Base-by-base conservation (phyloP, 2,329 filamentous ascomycete species). In the Xylariomycetidae sp. region DNA sequence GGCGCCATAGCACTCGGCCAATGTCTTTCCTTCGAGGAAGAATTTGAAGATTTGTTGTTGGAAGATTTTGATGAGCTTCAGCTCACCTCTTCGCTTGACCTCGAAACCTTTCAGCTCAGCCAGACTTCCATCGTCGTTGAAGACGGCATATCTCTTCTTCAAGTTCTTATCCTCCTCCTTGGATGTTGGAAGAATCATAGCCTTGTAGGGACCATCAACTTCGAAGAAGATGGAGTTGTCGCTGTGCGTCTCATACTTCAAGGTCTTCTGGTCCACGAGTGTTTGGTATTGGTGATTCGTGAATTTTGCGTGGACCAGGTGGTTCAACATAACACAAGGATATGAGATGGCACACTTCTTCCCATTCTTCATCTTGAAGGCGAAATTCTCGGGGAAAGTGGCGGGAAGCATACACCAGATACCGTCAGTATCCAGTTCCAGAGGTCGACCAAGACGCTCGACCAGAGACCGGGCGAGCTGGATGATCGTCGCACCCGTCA, bases 191-290 rank as follows among this genome's bases (percentile, higher is more conserved):
- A 98, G 62, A 40, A 98, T 82, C 92, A 98, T 98, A 43, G 92
- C 92, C 58, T 79, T 89, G 71, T 98, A 98, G 1, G 92, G 92
- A 4, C 92, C 92, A 51, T 98, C 92, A 30, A 98, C 92, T 62
- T 98, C 92, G 65, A 98, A 98, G 68, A 98, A 98, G 59, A 98
- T 98, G 20, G 89, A 92, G 62, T 98, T 98, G 56, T 98, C 92
- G 66, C 90, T 97, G 59, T 95, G 87, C 1, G 90, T 98, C 56
- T 96, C 87, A 52, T 98, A 98, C 56, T 81, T 85, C 72, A 92
- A 88, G 0, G 79, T 86, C 39, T 76, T 72, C 3, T 79, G 74
- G 49, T 98, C 89, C 1, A 79, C 72, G 3, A 98, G 70, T 0
- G 86, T 90, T 66, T 98, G 89, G 57, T 98, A 98, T 53, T 98